Percentiles rank a stretch among this genome's conserved stretches.
phyloP scores from a whole-genome alignment of 495 filamentous ascomycete species.

The Penicillium verhagenii region DNA sequence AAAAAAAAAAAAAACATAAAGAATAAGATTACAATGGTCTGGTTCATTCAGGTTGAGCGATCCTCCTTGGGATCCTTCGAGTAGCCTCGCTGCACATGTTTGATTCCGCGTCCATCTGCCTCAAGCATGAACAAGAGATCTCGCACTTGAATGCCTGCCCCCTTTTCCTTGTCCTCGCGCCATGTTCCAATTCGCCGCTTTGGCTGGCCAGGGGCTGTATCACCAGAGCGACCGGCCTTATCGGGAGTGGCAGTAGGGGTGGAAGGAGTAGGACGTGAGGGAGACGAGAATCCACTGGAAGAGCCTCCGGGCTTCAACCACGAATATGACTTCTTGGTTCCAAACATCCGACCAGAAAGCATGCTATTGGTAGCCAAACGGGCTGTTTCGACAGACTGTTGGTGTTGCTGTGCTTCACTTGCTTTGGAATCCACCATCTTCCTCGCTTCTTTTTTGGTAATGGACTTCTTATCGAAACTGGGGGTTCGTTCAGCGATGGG shows the following conservation, averaged over 20 bases:
- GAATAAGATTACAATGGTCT: conserved; percentile 22
- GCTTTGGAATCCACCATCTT: conserved; percentile 50
- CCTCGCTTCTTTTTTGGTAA: conserved; percentile 53
- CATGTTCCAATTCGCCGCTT: conserved; percentile 44
- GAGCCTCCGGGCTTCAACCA: conserved; percentile 43
- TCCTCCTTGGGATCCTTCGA: conserved; percentile 47
- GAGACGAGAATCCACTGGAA: conserved; percentile 41
- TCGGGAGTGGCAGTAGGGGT: conserved; percentile 36
- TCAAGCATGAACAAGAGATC: conserved; percentile 54
- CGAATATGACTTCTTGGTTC: conserved; percentile 46
- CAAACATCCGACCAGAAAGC: conserved; percentile 45
- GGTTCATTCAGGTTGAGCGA: conserved; percentile 25
- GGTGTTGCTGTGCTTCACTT: conserved; percentile 51
- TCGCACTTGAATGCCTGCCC: conserved; percentile 47
- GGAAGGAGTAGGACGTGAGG: conserved; percentile 35
- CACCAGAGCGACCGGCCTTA: conserved; percentile 30
- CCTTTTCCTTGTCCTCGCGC: conserved; percentile 49
- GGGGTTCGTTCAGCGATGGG: conserved; percentile 44
- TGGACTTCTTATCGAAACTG: conserved; percentile 54
- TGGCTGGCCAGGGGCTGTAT: conserved; percentile 22
- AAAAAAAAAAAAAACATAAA: conserved; percentile 17
- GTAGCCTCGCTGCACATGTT: conserved; percentile 47
- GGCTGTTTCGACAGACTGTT: conserved; percentile 49
- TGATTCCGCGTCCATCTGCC: conserved; percentile 44
- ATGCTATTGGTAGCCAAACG: conserved; percentile 47